A percentile compares a stretch with the other conserved stretches of the same genome.
Conservation (phyloP, 1,284 basidiomycete species). For the Cryptococcus deneoformans region DNA sequence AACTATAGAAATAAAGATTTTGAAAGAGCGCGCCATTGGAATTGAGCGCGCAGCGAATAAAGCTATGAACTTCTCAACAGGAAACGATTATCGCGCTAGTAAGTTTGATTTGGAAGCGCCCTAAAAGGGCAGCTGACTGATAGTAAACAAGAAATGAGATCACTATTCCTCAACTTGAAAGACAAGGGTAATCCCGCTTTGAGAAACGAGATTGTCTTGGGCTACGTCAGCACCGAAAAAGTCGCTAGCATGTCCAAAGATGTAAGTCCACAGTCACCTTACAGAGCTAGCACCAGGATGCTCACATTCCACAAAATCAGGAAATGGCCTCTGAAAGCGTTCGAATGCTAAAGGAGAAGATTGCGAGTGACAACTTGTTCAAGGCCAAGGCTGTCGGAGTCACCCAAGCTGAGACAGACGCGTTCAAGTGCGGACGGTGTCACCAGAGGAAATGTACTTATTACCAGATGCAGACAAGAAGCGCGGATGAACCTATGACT, state of each 20-base stretch:
- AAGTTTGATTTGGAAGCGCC: slow-evolving; percentile 13
- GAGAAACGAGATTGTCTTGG: slow-evolving; percentile 78
- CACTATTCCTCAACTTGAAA: slow-evolving; percentile 89
- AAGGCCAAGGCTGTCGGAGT: slow-evolving; percentile 87
- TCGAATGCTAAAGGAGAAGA: slow-evolving; percentile 74
- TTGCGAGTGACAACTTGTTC: slow-evolving; percentile 85
- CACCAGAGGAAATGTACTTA: slow-evolving; percentile 88
- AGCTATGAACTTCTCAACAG: slow-evolving; percentile 37
- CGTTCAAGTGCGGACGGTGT: slow-evolving; percentile 96
- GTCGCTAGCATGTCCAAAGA: slow-evolving; percentile 79
- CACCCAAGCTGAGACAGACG: slow-evolving; percentile 91
- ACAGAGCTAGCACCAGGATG: neutral
- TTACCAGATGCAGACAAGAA: slow-evolving; percentile 90
- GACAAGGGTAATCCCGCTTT: slow-evolving; percentile 91
- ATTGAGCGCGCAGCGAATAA: slow-evolving; percentile 51
- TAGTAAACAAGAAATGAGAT: slow-evolving; percentile 69
- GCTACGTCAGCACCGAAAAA: slow-evolving; percentile 66
- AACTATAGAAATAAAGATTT: slow-evolving; percentile 40
- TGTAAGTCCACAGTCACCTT: slow-evolving; percentile 50
- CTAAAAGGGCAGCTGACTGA: neutral
- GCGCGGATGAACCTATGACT: slow-evolving; percentile 96
- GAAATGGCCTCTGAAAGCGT: slow-evolving; percentile 96
- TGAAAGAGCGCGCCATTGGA: slow-evolving; percentile 49
- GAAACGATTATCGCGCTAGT: slow-evolving; percentile 50
- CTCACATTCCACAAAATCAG: slow-evolving; percentile 48